Conservation (phyloP, 441 rosid genomes). For the Isatis lusitanica region DNA sequence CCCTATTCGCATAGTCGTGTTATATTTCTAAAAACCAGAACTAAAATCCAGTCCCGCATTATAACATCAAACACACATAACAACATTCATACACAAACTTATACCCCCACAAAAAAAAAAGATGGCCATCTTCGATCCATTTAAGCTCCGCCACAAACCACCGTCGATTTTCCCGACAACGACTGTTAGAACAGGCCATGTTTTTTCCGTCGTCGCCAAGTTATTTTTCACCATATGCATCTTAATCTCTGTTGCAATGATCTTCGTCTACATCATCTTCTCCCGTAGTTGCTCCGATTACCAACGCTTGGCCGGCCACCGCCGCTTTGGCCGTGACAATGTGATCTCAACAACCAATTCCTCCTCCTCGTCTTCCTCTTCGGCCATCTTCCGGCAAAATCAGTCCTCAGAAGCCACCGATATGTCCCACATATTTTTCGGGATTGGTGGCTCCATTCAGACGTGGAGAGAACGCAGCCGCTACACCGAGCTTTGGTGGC, state of each 20-base stretch:
- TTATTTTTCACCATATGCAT: constrained; percentile 43
- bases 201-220: constrained; percentile 44
- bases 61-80: not conserved
- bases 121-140: constrained; percentile 39
- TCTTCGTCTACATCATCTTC: constrained; percentile 44
- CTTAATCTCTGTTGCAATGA: constrained; percentile 46
- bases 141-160: constrained; percentile 53
- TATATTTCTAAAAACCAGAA: not conserved
- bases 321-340: constrained; percentile 24
- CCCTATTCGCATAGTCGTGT: not conserved
- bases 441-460: constrained; percentile 77
- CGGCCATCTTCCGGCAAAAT: not conserved
- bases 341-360: not conserved
- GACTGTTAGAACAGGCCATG: constrained; percentile 36
- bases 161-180: constrained; percentile 38
- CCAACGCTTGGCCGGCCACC: constrained; percentile 20
- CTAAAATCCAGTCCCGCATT: not conserved
- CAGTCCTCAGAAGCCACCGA: constrained; percentile 37
- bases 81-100: not conserved
- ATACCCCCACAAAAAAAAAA: not conserved
- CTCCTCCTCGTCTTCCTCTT: constrained; percentile 22
- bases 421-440: constrained; percentile 66
- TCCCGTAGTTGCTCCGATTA: constrained; percentile 39
- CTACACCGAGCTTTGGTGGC: constrained; percentile 79
- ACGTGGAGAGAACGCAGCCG: constrained; percentile 69